phyloP scores from a whole-genome alignment of 345 rosid genomes.

The Clarkia xantiana region DNA sequence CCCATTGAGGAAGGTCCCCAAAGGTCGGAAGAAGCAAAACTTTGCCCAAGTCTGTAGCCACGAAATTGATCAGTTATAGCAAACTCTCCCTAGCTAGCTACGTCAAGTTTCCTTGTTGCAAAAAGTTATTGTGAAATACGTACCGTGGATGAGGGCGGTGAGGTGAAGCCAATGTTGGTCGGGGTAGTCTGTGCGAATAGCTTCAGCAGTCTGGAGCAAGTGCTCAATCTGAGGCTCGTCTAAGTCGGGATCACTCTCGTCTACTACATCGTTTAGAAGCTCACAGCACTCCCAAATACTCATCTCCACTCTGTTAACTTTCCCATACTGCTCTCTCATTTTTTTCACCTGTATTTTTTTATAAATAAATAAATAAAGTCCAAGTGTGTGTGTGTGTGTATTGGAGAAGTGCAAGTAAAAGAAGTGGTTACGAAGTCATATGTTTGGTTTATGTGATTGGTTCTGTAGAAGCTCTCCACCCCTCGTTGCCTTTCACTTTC shows the following conservation, averaged over 20 bases:
- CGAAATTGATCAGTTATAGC: no score
- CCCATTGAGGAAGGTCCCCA: constrained; percentile 91
- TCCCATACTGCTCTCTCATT: constrained; percentile 38
- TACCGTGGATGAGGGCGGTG: constrained; percentile 55
- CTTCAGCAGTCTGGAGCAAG: constrained; percentile 52
- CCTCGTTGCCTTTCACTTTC: constrained; percentile 56
- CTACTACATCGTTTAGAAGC: constrained; percentile 47
- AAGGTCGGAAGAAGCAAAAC: constrained; percentile 61
- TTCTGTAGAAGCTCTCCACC: constrained; percentile 61
- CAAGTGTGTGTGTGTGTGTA: background rate
- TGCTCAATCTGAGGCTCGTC: constrained; percentile 62
- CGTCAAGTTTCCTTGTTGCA: background rate
- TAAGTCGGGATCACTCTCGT: constrained; percentile 64
- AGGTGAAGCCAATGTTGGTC: constrained; percentile 52
- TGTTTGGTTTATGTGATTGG: constrained; percentile 68
- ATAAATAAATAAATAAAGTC: no score
- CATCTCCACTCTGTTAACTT: constrained; percentile 35
- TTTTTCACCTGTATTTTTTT: constrained; percentile 21
- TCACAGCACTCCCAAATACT: constrained; percentile 72
- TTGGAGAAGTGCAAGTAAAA: background rate
- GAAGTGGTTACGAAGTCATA: constrained; percentile 40
- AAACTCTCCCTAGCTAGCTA: background rate
- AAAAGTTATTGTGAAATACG: background rate
- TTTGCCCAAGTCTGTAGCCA: constrained; percentile 57
- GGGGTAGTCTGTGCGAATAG: constrained; percentile 48